These are phyloP conservation scores for Cicer cuneatum DNA, from an alignment of 306 rosid genomes.

Conservation along the genomic window DNA sequence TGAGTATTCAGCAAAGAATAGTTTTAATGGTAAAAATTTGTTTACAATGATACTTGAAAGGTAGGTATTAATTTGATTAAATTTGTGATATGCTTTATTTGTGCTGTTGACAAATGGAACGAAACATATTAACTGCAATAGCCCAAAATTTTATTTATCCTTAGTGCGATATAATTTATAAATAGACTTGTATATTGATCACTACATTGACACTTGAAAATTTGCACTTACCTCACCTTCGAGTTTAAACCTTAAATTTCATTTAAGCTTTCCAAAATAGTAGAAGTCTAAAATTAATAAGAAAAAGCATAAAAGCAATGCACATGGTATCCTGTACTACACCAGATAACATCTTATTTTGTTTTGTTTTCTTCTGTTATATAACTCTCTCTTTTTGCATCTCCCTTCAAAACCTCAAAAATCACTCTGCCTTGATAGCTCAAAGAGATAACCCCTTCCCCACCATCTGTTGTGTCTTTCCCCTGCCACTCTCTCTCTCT, in stretches of 20 bases:
- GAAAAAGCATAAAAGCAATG: background rate
- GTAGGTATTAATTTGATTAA: constrained; percentile 13
- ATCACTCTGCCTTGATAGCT: no score
- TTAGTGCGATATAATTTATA: background rate
- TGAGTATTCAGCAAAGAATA: background rate
- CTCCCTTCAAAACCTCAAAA: no score
- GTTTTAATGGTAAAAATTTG: background rate
- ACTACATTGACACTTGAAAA: constrained; percentile 9
- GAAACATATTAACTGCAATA: background rate
- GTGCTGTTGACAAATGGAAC: background rate
- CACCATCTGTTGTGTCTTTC: no score
- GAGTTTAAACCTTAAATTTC: background rate
- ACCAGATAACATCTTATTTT: no score
- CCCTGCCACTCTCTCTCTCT: no score
- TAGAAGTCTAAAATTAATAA: background rate
- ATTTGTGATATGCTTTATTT: background rate
- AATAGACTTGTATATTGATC: background rate
- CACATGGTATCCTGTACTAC: background rate
- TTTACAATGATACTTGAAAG: background rate
- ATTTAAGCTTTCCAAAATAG: background rate
- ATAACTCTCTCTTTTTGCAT: no score
- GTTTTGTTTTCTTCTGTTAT: no score
- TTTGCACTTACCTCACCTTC: constrained; percentile 10
- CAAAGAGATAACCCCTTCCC: no score
- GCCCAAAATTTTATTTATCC: background rate